phyloP scores from a whole-genome alignment of 2,329 filamentous ascomycete species.

The Beauveria sp. region DNA sequence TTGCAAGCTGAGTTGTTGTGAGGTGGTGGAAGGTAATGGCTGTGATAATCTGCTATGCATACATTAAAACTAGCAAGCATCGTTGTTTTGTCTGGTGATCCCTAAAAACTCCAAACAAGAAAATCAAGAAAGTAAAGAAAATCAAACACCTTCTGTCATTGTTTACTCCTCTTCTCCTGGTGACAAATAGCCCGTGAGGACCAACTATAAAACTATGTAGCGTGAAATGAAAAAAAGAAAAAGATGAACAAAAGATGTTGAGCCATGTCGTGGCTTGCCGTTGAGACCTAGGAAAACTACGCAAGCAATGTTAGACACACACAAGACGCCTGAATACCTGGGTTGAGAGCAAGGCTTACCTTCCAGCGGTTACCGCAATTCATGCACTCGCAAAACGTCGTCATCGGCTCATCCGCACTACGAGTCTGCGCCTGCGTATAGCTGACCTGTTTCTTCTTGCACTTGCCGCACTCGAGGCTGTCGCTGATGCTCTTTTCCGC shows the following conservation, averaged over 20 bases:
- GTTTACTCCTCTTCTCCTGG: not conserved
- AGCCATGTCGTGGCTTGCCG: not conserved
- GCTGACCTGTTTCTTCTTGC: conserved; percentile 86
- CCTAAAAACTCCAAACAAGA: not conserved
- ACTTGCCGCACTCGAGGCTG: conserved; percentile 83
- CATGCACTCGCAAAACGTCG: conserved; percentile 66
- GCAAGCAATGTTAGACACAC: not conserved
- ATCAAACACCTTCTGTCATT: conserved; percentile 7
- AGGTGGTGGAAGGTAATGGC: not conserved
- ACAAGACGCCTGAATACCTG: too few species aligned
- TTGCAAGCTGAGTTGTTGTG: not conserved
- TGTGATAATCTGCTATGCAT: not conserved
- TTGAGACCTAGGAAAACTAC: conserved; percentile 1
- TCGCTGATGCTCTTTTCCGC: conserved; percentile 85
- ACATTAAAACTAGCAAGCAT: conserved; percentile 5
- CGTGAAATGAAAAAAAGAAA: conserved; percentile 14
- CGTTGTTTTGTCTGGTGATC: not conserved
- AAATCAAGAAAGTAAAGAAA: not conserved
- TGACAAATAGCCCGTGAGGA: not conserved
- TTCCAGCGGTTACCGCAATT: conserved; percentile 66
- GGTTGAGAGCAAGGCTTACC: conserved; percentile 36
- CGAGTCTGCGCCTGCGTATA: conserved; percentile 96
- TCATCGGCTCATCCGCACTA: conserved; percentile 89
- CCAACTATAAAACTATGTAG: not conserved
- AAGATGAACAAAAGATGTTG: not conserved